Evolutionary conservation across 352 stramenopile species (phyloP).

Genomic region (Peronospora farinosa): DNA sequence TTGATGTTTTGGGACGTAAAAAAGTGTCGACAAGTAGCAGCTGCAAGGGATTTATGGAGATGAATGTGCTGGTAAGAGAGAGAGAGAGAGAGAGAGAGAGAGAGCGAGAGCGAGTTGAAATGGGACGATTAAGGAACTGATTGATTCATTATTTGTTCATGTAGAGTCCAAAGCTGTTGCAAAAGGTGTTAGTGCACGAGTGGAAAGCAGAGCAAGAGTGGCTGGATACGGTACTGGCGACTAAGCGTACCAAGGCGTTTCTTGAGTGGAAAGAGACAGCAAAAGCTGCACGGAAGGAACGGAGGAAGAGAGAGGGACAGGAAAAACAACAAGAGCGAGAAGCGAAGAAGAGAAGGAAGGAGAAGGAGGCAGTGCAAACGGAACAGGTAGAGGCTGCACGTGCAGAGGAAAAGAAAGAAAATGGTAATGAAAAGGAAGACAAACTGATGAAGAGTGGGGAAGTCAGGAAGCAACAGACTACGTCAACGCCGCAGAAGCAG

Average conservation of each 20-base stretch:
- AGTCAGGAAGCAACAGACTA: not conserved
- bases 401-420: not conserved
- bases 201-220: slow-evolving; percentile 56
- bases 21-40: slow-evolving; percentile 20
- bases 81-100: slow-evolving; percentile 13
- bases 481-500: slow-evolving; percentile 1
- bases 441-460: not conserved
- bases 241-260: slow-evolving; percentile 49
- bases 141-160: slow-evolving; percentile 9
- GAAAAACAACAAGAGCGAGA: slow-evolving; percentile 38
- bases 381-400: not conserved
- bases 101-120: not conserved
- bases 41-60: slow-evolving; percentile 72
- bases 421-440: not conserved
- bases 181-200: slow-evolving; percentile 62
- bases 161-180: slow-evolving; percentile 43
- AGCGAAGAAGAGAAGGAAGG: slow-evolving; percentile 33
- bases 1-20: slow-evolving; percentile 62
- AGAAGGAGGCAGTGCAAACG: slow-evolving; percentile 21
- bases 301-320: slow-evolving; percentile 54
- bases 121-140: not conserved
- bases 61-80: slow-evolving; percentile 65
- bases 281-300: slow-evolving; percentile 52
- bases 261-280: slow-evolving; percentile 58
- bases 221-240: slow-evolving; percentile 47